A percentile compares a stretch with the other conserved stretches of the same genome.
Conservation (phyloP, 225 moss, liverwort and hornwort genomes). For the Bryum argenteum region DNA sequence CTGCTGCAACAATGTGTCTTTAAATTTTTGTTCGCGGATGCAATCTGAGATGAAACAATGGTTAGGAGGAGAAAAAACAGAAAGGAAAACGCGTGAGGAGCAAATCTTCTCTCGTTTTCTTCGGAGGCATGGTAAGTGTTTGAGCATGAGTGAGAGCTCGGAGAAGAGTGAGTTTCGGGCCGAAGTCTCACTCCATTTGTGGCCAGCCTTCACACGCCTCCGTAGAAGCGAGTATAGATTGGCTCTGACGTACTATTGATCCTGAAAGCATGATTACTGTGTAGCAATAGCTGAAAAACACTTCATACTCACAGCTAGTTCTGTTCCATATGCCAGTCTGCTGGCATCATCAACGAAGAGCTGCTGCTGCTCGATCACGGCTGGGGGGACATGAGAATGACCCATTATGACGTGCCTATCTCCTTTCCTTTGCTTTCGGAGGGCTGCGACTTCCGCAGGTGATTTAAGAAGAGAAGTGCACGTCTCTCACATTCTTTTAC, state of each 20-base stretch:
- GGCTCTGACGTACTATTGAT: conserved; percentile 35
- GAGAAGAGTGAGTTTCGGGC: background rate
- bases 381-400: background rate
- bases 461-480: background rate
- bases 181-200: background rate
- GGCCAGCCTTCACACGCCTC: conserved; percentile 20
- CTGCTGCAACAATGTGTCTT: background rate
- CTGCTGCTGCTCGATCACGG: background rate
- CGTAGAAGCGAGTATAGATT: conserved; percentile 30
- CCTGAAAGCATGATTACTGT: background rate
- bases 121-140: conserved; percentile 39
- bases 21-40: background rate
- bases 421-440: conserved; percentile 23
- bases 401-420: background rate
- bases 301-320: conserved; percentile 1
- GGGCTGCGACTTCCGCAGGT: conserved; percentile 5
- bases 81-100: conserved; percentile 26
- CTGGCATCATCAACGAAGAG: background rate
- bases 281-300: background rate
- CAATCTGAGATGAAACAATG: background rate
- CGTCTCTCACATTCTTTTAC: background rate
- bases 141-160: conserved; percentile 11
- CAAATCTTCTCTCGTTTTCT: conserved; percentile 52
- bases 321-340: conserved; percentile 7
- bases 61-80: conserved; percentile 13